A percentile compares a stretch with the other conserved stretches of the same genome.
These are phyloP conservation scores for Poa pratensis DNA, from an alignment of 176 grass and related monocot species.

Conservation along the genomic window DNA sequence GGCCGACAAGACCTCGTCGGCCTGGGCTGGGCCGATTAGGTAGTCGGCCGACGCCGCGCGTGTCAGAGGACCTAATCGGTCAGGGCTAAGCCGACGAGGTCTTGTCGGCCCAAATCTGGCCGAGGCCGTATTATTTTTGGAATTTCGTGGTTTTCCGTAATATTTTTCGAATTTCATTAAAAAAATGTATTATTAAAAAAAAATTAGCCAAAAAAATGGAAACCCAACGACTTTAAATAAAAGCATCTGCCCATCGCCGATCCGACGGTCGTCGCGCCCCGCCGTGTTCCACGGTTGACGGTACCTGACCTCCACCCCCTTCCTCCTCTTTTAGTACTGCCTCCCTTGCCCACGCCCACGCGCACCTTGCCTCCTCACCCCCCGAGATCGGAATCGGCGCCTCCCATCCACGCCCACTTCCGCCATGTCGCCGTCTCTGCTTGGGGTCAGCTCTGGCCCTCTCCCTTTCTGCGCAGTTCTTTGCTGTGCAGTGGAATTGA, in stretches of 20 bases:
- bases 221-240: no score
- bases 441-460: slow-evolving; percentile 38
- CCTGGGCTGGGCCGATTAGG: no score
- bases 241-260: not conserved
- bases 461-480: not conserved
- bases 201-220: no score
- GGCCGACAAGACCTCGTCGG: no score
- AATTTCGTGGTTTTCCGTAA: no score
- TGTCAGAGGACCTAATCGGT: no score
- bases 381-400: slow-evolving; percentile 51
- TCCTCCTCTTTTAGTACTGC: not conserved
- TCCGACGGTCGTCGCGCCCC: slow-evolving; percentile 30
- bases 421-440: slow-evolving; percentile 58
- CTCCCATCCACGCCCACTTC: not conserved
- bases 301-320: not conserved
- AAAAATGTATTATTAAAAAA: no score
- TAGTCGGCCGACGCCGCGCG: no score
- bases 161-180: no score
- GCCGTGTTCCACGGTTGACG: not conserved
- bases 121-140: no score
- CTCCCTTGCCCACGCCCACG: slow-evolving; percentile 17
- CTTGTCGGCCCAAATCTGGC: no score
- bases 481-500: not conserved
- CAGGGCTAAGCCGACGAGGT: no score
- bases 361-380: not conserved